Percentiles rank a stretch among this genome's conserved stretches.
phyloP scores from a whole-genome alignment of 202 grass and related monocot genomes.

The Thinopyrum obtusiflorum region DNA sequence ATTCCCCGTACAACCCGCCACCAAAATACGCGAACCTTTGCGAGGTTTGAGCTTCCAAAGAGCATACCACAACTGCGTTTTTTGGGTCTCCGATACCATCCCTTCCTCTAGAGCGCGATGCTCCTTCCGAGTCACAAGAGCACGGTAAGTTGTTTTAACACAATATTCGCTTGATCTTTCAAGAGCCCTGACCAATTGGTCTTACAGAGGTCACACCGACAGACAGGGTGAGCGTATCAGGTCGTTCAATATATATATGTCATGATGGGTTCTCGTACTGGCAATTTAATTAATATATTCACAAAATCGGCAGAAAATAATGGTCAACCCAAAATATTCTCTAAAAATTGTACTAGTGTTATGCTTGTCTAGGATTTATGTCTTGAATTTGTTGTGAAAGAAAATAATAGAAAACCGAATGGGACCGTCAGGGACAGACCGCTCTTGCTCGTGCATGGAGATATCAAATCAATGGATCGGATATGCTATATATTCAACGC shows the following conservation, averaged over 20 bases:
- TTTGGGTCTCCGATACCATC: too few species aligned
- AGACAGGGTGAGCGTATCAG: too few species aligned
- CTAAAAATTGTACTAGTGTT: neutral
- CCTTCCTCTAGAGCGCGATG: too few species aligned
- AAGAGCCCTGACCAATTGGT: too few species aligned
- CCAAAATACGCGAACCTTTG: too few species aligned
- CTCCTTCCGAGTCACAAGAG: too few species aligned
- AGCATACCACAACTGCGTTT: too few species aligned
- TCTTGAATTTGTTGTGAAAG: too few species aligned
- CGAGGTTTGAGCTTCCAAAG: too few species aligned
- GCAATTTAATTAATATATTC: neutral
- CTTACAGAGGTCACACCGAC: neutral
- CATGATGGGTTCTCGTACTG: neutral
- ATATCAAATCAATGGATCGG: neutral
- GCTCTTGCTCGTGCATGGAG: neutral
- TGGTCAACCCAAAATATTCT: neutral
- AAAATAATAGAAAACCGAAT: neutral
- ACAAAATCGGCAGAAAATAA: neutral
- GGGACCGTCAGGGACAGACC: neutral
- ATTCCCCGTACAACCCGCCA: too few species aligned
- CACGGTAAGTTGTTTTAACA: too few species aligned
- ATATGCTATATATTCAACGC: neutral
- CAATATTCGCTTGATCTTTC: too few species aligned
- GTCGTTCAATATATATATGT: neutral
- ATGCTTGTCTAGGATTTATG: neutral